Conservation (phyloP, 1,284 basidiomycete genomes). For the Caloboletus firmus region DNA sequence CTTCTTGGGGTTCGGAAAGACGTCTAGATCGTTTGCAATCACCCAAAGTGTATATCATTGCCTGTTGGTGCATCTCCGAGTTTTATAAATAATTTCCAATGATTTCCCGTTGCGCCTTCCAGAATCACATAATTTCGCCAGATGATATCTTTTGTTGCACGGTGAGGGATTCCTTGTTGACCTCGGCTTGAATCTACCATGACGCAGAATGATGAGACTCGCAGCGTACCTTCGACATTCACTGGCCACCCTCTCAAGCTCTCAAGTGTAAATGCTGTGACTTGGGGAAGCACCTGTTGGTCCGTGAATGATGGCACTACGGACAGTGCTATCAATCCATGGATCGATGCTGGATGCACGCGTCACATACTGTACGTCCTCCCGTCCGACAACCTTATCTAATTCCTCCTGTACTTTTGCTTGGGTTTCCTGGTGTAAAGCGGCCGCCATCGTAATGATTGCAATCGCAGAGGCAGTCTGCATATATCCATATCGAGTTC, state of each 20-base stretch:
- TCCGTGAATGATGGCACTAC: conserved; percentile 9
- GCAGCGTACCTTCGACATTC: not conserved
- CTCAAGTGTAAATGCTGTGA: conserved; percentile 5
- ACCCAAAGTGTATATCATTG: not conserved
- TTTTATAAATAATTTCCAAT: not conserved
- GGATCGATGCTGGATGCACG: not conserved
- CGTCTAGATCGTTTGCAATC: conserved; percentile 10
- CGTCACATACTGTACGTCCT: conserved; percentile 32
- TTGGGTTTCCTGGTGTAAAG: conserved; percentile 40
- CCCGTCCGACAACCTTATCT: conserved; percentile 39
- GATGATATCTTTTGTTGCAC: conserved; percentile 5
- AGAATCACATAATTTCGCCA: conserved; percentile 14
- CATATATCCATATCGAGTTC: not conserved
- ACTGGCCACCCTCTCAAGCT: conserved; percentile 6
- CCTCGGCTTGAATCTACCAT: not conserved
- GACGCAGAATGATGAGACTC: not conserved
- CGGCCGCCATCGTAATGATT: conserved; percentile 47
- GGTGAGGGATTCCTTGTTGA: conserved; percentile 1
- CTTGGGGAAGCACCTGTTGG: not conserved
- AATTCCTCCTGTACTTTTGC: conserved; percentile 44
- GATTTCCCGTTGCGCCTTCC: conserved; percentile 7
- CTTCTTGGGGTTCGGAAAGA: conserved; percentile 6
- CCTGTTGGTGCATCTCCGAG: too few species aligned
- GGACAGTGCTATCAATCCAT: not conserved
- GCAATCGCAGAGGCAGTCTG: conserved; percentile 36